Base-by-base conservation (phyloP, 202 grass and related monocot genomes). In the Musa balbisiana region DNA sequence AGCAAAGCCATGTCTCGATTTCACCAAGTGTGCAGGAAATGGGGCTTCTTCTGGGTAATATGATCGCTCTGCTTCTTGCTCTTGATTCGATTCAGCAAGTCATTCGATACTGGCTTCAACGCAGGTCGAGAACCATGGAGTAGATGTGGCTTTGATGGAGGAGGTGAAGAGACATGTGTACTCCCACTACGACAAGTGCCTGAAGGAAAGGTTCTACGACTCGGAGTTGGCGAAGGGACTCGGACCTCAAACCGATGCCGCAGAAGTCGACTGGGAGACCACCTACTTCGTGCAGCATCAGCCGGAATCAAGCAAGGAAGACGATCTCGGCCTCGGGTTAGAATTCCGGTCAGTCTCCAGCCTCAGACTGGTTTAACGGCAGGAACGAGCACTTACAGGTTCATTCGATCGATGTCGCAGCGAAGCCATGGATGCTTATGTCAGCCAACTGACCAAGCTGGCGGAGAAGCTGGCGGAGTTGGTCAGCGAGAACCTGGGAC, bases 31-130 rank as follows among this genome's bases (percentile, higher is more conserved):
- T 97, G 94, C 72, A 55, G 67, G 58, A 88, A 89, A 14, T 91
- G 93, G 86, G 94, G 94, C 49, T 93, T 93, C 88, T 97, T 97
- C 81, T 97, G 94, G 94, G 94, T 97, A 80, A 49, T 29, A n/a
- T 3, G 0, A 2, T 27, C 11, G 2, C 26, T 2, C 2, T 20
- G 21, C n/a, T 66, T 43, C 1, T 73, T 52, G 2, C 33, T 43
- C 3, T 9, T 9, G 23, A 17, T 49, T 43, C 2, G 0, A 27
- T 5, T 29, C 51, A 20, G n/a, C 14, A 14, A 13, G 52, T 14
- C 33, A 43, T 6, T 43, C 5, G 33, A 43, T 43, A 43, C 33
- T 5, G 33, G 33, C 33, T 43, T 43, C 5, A 43, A 43, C 2
- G 73, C 76, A 93, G 93, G 90, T 97, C 60, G 87, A 93, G 43